Evolutionary conservation across 495 filamentous ascomycete genomes (phyloP).

Genomic region (Hypoxylon rickii): DNA sequence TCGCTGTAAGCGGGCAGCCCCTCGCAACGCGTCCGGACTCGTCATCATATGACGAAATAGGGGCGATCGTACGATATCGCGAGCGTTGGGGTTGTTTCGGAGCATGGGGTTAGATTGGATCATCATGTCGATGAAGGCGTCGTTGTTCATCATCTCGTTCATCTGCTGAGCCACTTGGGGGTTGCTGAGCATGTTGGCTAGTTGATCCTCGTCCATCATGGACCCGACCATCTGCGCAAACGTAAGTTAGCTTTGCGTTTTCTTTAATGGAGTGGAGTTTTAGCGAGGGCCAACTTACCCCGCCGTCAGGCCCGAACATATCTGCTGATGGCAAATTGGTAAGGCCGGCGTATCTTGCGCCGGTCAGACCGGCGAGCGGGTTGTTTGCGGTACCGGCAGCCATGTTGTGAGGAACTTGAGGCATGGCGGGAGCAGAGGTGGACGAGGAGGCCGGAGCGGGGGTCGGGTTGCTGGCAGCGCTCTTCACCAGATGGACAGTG

Average conservation of each 20-base stretch:
- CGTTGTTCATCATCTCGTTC: constrained; percentile 94
- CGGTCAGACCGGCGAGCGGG: constrained; percentile 86
- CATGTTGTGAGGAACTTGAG: constrained; percentile 82
- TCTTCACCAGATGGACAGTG: constrained; percentile 94
- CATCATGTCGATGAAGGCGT: constrained; percentile 88
- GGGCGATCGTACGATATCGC: constrained; percentile 82
- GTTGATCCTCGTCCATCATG: constrained; percentile 70
- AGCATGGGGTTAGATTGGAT: constrained; percentile 87
- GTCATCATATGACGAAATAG: constrained; percentile 93
- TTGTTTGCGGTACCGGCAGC: constrained; percentile 91
- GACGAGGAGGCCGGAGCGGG: constrained; percentile 61
- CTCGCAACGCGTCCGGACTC: constrained; percentile 81
- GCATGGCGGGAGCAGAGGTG: constrained; percentile 53
- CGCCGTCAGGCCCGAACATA: constrained; percentile 95
- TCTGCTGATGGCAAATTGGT: constrained; percentile 84
- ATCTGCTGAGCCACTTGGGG: constrained; percentile 80
- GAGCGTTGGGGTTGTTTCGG: constrained; percentile 78
- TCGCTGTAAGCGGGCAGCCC: constrained; percentile 78
- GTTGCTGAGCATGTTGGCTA: constrained; percentile 84
- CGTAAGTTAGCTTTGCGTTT: constrained; percentile 36
- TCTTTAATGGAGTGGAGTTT: neutral
- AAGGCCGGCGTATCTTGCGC: constrained; percentile 91
- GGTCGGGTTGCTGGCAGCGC: constrained; percentile 85
- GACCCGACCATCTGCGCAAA: constrained; percentile 82
- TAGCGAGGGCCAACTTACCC: constrained; percentile 64